Conservation (phyloP, 2,329 filamentous ascomycete genomes). For the Penicillium sp. region DNA sequence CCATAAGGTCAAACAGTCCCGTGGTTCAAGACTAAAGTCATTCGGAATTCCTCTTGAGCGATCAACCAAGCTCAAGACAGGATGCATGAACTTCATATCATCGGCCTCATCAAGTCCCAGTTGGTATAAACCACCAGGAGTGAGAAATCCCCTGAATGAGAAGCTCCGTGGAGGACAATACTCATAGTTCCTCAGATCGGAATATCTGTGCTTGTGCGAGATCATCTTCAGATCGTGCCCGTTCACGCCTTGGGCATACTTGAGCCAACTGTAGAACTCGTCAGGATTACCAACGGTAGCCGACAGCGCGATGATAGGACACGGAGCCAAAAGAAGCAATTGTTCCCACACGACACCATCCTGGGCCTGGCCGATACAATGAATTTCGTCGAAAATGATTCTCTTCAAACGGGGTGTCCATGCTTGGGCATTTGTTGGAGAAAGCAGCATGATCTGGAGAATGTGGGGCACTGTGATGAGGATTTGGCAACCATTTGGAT, state of each 20-base stretch:
- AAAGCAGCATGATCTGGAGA: constrained; percentile 73
- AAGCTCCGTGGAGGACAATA: constrained; percentile 56
- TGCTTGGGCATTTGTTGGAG: constrained; percentile 62
- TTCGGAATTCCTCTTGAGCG: constrained; percentile 63
- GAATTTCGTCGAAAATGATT: constrained; percentile 82
- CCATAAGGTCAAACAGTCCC: constrained; percentile 69
- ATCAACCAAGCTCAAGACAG: constrained; percentile 63
- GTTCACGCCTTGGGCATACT: constrained; percentile 61
- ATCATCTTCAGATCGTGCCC: constrained; percentile 68
- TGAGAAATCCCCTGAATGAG: constrained; percentile 54
- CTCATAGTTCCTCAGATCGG: constrained; percentile 73
- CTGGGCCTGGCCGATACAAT: constrained; percentile 74
- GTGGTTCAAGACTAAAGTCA: constrained; percentile 68
- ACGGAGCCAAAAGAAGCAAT: constrained; percentile 70
- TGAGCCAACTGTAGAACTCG: constrained; percentile 69
- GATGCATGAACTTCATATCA: constrained; percentile 64
- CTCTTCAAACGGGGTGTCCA: constrained; percentile 70
- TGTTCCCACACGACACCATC: constrained; percentile 80
- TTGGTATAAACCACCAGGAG: constrained; percentile 17
- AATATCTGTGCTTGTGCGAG: constrained; percentile 68
- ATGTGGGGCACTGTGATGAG: constrained; percentile 77
- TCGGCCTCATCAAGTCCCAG: constrained; percentile 50
- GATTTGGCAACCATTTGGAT: constrained; percentile 69
- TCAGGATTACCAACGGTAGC: constrained; percentile 76
- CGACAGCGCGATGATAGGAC: constrained; percentile 75